Evolutionary conservation across 2,329 filamentous ascomycete species (phyloP).

Genomic region (Tolypocladium ovalisporum): DNA sequence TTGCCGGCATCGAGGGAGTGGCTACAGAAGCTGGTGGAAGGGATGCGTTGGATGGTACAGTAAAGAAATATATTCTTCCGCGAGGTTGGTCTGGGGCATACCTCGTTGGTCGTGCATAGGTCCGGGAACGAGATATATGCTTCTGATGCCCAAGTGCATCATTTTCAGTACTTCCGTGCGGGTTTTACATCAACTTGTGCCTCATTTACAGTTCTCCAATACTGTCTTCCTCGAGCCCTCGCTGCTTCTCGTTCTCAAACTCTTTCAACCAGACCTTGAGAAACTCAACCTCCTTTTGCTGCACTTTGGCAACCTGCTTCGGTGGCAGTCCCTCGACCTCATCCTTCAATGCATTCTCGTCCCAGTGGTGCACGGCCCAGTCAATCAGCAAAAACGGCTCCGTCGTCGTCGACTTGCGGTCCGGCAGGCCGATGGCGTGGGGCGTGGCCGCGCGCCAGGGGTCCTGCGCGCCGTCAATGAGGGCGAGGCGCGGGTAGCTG

Average conservation of each 20-base stretch:
- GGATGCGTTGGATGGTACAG: slow-evolving; percentile 10
- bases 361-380: slow-evolving; percentile 74
- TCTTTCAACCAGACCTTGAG: slow-evolving; percentile 58
- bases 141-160: background rate
- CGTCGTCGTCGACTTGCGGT: slow-evolving; percentile 45
- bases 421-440: slow-evolving; percentile 50
- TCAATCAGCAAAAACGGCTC: slow-evolving; percentile 66
- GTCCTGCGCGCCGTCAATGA: slow-evolving; percentile 68
- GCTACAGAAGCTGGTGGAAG: slow-evolving; percentile 15
- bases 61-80: background rate
- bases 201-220: background rate
- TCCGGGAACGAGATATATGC: background rate
- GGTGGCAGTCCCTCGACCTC: slow-evolving; percentile 46
- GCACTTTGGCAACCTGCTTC: slow-evolving; percentile 43
- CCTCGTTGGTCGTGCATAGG: background rate
- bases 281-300: slow-evolving; percentile 47
- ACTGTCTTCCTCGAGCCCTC: background rate
- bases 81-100: background rate
- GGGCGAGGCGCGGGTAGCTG: slow-evolving; percentile 61
- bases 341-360: slow-evolving; percentile 50
- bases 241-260: slow-evolving; percentile 17
- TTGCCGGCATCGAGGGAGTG: slow-evolving; percentile 17
- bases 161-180: background rate
- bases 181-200: background rate
- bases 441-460: slow-evolving; percentile 70